Percentiles rank a stretch among this genome's conserved stretches.
Conservation (phyloP, 2,329 filamentous ascomycete species). For the Aureobasidium sp. region DNA sequence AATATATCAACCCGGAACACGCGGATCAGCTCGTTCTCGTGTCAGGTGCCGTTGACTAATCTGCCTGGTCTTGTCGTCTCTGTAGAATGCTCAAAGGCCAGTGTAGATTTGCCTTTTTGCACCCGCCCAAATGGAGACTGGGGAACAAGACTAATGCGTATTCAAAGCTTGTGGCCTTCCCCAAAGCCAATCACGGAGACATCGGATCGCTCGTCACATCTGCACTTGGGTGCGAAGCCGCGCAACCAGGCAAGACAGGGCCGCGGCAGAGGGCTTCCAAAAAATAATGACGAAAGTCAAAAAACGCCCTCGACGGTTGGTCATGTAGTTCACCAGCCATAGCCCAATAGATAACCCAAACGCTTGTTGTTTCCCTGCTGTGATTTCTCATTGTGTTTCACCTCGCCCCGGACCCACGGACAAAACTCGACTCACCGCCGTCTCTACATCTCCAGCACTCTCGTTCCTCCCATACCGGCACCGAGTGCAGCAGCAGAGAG, state of each 20-base stretch:
- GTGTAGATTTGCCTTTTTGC: background rate
- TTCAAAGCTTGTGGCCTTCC: background rate
- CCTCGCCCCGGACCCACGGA: background rate
- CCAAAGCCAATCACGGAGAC: slow-evolving; percentile 4
- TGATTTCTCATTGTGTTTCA: slow-evolving; percentile 6
- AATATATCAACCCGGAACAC: background rate
- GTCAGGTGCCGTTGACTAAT: background rate
- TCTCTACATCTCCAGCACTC: background rate
- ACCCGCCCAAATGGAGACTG: background rate
- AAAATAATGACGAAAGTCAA: slow-evolving; percentile 10
- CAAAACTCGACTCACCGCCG: background rate
- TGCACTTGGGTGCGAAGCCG: background rate
- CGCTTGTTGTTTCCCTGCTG: background rate
- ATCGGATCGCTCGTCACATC: background rate
- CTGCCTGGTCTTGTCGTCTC: background rate
- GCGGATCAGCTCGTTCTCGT: background rate
- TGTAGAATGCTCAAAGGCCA: background rate
- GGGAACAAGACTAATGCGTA: background rate
- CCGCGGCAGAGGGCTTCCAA: background rate
- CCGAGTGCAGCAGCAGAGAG: background rate
- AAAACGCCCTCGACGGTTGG: background rate
- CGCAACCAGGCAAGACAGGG: slow-evolving; percentile 5
- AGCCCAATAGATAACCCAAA: slow-evolving; percentile 3
- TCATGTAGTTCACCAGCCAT: background rate
- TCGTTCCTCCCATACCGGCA: background rate